phyloP scores from a whole-genome alignment of 2,329 filamentous ascomycete species.

The Colletotrichum somersetense region DNA sequence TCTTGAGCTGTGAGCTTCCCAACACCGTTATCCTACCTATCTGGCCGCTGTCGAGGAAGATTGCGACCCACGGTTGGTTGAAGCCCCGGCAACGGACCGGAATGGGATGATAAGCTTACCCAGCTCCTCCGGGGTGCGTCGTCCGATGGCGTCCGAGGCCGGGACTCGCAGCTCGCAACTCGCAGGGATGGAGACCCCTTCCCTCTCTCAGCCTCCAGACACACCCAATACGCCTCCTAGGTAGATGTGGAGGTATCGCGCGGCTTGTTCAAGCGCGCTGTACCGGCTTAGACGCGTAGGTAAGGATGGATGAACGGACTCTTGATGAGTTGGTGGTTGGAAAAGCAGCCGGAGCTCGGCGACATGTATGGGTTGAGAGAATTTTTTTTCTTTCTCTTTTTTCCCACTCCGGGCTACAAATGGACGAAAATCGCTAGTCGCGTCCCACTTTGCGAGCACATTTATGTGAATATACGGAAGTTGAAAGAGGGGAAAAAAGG shows the following conservation, averaged over 20 bases:
- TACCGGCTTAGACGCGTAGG: neutral
- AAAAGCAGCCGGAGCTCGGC: conserved; percentile 12
- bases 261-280: neutral
- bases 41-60: conserved; percentile 9
- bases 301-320: neutral
- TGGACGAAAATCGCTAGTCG: conserved; percentile 10
- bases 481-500: neutral
- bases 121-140: conserved; percentile 9
- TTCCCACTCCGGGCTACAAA: conserved; percentile 14
- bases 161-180: neutral
- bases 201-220: neutral
- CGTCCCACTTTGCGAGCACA: conserved; percentile 33
- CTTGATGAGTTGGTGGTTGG: neutral
- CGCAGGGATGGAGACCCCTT: neutral
- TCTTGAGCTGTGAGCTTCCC: conserved; percentile 26
- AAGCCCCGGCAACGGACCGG: conserved; percentile 11
- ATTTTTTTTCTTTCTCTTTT: neutral
- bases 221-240: neutral
- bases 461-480: neutral
- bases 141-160: conserved; percentile 18
- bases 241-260: no score
- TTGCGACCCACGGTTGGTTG: neutral
- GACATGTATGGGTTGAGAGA: conserved; percentile 3
- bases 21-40: conserved; percentile 21
- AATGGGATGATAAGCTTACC: conserved; percentile 34